Evolutionary conservation across 108 stramenopile species (phyloP).

Genomic region (Stephanodiscus minutulus): DNA sequence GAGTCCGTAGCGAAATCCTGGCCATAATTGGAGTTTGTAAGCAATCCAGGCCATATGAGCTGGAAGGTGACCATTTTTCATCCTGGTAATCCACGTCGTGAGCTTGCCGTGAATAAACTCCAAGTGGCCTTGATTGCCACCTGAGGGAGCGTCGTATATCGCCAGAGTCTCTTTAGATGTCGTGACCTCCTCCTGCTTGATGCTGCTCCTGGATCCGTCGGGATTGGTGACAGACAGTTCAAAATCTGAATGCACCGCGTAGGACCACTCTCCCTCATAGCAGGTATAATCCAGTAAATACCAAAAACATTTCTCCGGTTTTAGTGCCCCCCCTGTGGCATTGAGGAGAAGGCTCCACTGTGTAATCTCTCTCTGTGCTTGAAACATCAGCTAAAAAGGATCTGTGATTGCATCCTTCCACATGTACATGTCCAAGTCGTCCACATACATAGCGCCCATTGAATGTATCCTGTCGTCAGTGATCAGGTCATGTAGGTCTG

Average conservation of each 20-base stretch:
- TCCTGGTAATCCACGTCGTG: background rate
- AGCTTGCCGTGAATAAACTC: background rate
- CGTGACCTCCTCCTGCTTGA: background rate
- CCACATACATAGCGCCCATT: no score
- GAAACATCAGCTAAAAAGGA: no score
- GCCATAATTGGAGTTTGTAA: background rate
- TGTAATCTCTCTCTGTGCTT: no score
- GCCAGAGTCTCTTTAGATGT: no score
- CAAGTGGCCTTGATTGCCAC: background rate
- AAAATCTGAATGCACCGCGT: background rate
- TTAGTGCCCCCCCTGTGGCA: no score
- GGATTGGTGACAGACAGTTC: background rate
- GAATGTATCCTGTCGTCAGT: no score
- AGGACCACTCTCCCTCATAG: background rate
- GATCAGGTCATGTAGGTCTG: no score
- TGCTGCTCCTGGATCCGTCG: background rate
- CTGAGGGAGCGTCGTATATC: background rate
- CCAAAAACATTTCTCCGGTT: background rate
- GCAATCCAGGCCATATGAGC: no score
- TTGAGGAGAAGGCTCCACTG: no score
- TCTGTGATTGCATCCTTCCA: no score
- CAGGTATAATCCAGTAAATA: background rate
- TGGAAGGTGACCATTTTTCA: background rate
- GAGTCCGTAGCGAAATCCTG: background rate
- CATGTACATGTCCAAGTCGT: no score